Percentiles rank a stretch among this genome's conserved stretches.
Conservation (phyloP, 2,329 filamentous ascomycete genomes). For the Colletotrichum sp. region DNA sequence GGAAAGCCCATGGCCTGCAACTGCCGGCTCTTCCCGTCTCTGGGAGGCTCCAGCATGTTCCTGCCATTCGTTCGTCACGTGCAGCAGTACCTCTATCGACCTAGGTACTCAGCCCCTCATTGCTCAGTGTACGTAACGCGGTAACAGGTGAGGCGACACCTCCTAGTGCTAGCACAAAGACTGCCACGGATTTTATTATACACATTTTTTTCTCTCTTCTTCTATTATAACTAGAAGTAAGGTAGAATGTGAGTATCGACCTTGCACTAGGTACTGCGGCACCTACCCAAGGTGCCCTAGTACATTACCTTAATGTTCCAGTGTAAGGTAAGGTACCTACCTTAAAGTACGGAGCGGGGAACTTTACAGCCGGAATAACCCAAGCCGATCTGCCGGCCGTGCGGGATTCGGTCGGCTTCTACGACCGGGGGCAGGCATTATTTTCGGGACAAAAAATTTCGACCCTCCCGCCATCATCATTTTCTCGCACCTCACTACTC, state of each 20-base stretch:
- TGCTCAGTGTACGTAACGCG: background rate
- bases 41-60: background rate
- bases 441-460: constrained; percentile 43
- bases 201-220: background rate
- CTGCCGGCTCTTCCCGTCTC: constrained; percentile 1
- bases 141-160: no score
- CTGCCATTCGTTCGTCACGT: constrained; percentile 9
- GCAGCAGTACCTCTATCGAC: background rate
- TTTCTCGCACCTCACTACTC: constrained; percentile 8
- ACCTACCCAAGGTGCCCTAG: no score
- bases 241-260: background rate
- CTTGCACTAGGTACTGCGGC: background rate
- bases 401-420: constrained; percentile 49
- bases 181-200: background rate
- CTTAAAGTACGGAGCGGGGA: background rate
- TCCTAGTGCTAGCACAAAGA: background rate
- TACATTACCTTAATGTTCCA: no score
- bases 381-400: constrained; percentile 21
- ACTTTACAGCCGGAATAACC: background rate
- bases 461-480: constrained; percentile 27
- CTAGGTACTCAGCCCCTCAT: background rate
- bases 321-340: background rate
- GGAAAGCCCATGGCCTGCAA: background rate
- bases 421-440: constrained; percentile 36
- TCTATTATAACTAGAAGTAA: background rate